These are phyloP conservation scores for Vararia minispora DNA, from an alignment of 768 basidiomycete genomes.

Conservation along the genomic window DNA sequence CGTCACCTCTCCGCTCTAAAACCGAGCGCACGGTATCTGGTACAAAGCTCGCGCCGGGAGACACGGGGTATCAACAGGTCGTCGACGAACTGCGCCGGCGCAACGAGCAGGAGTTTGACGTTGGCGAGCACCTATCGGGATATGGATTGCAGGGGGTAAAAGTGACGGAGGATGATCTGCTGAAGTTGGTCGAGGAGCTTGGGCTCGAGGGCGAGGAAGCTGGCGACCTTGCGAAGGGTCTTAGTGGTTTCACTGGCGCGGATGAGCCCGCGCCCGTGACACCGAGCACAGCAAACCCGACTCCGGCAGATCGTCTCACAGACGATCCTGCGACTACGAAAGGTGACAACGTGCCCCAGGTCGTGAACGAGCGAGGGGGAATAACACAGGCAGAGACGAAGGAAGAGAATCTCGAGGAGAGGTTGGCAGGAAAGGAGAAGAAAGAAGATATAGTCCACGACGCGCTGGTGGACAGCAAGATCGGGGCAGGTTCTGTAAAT, in stretches of 20 bases:
- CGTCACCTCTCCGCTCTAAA: constrained; percentile 17
- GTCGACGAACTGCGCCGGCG: constrained; percentile 17
- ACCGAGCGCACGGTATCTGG: background rate
- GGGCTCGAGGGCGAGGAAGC: constrained; percentile 73
- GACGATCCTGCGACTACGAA: too few relatives aligned
- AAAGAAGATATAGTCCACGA: too few relatives aligned
- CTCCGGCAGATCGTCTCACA: too few relatives aligned
- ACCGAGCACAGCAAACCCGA: background rate
- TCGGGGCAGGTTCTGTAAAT: constrained; percentile 5
- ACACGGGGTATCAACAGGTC: constrained; percentile 3
- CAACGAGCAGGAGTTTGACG: constrained; percentile 50
- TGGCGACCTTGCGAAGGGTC: constrained; percentile 57
- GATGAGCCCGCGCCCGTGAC: constrained; percentile 7
- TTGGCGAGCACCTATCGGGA: constrained; percentile 56
- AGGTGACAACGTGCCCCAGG: too few relatives aligned
- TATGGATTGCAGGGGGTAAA: constrained; percentile 68
- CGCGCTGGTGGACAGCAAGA: too few relatives aligned
- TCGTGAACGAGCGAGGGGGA: too few relatives aligned
- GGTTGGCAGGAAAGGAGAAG: constrained; percentile 2
- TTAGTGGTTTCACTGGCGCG: constrained; percentile 26
- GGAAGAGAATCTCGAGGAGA: constrained; percentile 1
- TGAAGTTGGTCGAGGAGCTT: constrained; percentile 58
- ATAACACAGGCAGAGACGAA: background rate
- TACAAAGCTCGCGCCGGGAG: background rate
- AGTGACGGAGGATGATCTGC: constrained; percentile 66